phyloP scores from a whole-genome alignment of 768 basidiomycete species.

The Mycena kentingensis region DNA sequence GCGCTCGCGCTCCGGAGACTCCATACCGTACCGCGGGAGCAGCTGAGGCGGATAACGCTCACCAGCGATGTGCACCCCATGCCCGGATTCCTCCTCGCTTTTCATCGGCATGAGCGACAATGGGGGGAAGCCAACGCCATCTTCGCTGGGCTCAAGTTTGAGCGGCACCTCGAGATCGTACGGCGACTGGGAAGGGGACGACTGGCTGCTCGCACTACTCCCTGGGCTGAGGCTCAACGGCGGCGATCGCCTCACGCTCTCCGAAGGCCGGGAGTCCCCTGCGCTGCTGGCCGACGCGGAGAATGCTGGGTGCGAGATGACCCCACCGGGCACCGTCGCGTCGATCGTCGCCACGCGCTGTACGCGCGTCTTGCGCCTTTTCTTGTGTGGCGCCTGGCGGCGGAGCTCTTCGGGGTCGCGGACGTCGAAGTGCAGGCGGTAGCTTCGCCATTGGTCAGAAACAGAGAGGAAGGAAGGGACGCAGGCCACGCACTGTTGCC shows the following conservation, averaged over 20 bases:
- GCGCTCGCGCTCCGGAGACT: no score
- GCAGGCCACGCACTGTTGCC: not conserved
- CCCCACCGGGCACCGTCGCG: no score
- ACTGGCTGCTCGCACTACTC: not conserved
- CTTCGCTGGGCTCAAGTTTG: no score
- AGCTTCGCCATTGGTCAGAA: not conserved
- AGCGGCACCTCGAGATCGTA: no score
- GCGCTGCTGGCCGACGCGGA: not conserved
- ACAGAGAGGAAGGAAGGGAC: not conserved
- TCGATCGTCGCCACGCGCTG: not conserved
- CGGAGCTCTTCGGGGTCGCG: constrained; percentile 1
- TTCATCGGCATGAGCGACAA: no score
- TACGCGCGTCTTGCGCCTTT: not conserved
- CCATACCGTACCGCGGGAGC: no score
- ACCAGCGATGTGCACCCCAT: no score
- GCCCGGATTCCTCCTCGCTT: no score
- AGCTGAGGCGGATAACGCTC: no score
- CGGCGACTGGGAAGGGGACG: no score
- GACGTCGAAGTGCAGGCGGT: constrained; percentile 1
- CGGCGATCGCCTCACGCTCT: not conserved
- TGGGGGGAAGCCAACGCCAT: no score
- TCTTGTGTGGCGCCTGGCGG: not conserved
- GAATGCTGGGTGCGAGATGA: not conserved
- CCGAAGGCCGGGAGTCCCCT: not conserved
- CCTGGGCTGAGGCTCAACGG: not conserved